Evolutionary conservation across 768 basidiomycete species (phyloP).

Genomic region (Scleroderma bovista): DNA sequence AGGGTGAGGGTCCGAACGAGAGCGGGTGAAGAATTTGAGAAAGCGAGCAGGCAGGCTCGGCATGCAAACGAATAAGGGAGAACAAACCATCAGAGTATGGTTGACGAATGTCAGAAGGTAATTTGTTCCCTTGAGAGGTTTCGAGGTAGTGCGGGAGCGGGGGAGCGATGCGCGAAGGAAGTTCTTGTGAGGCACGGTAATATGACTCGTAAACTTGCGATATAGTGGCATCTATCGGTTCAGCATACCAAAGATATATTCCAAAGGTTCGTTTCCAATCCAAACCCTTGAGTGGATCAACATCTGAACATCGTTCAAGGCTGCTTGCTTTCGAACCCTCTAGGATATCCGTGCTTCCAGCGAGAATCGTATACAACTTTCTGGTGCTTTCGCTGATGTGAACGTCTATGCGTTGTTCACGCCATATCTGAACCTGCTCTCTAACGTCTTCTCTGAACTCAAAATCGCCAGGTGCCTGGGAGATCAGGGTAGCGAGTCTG

Average conservation of each 20-base stretch:
- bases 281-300: constrained; percentile 63
- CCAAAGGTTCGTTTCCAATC: constrained; percentile 97
- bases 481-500: constrained; percentile 83
- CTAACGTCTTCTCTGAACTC: constrained; percentile 68
- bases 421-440: constrained; percentile 80
- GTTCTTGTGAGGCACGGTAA: constrained; percentile 36
- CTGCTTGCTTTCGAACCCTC: constrained; percentile 50
- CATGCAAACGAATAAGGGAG: constrained; percentile 72
- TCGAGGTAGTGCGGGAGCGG: constrained; percentile 59
- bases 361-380: constrained; percentile 78
- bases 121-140: constrained; percentile 14
- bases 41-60: constrained; percentile 64
- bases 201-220: constrained; percentile 64
- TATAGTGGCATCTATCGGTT: constrained; percentile 65
- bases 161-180: constrained; percentile 38
- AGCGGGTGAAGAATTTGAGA: constrained; percentile 67
- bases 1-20: constrained; percentile 67
- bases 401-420: constrained; percentile 63
- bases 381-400: constrained; percentile 64
- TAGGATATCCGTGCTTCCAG: constrained; percentile 63
- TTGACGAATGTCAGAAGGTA: constrained; percentile 39
- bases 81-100: constrained; percentile 70
- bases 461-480: constrained; percentile 78
- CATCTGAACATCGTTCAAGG: constrained; percentile 46
- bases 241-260: constrained; percentile 83